Base-by-base conservation (phyloP, 1,139 yeast genomes). In the Meyerozyma carpophila region DNA sequence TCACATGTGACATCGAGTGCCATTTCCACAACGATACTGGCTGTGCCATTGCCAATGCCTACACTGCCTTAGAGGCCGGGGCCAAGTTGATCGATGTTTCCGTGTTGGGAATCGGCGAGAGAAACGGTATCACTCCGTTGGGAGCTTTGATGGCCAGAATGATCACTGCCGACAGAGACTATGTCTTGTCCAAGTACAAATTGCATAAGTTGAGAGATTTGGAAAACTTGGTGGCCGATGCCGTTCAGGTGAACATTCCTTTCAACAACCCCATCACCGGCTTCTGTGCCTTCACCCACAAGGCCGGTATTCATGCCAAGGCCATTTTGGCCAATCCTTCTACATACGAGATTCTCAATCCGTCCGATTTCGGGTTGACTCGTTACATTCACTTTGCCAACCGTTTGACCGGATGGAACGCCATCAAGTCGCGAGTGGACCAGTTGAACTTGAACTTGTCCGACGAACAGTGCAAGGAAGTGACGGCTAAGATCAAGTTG, bases 11-110 rank as follows among this genome's bases (percentile, higher is more conserved):
- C 51, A 77, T 77, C 50, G 82, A 77, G 58, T 74, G 81, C 48
- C 82, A 77, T 58, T 77, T 77, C 73, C 82, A 77, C 59, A 76
- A 77, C 57, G 82, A 77, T 58, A 77, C 82, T 27, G 82, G 82
- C 25, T 77, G 82, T 62, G 81, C 82, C 41, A 75, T 77, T 58
- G 82, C 82, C 40, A 77, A 77, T 53, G 82, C 82, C 20, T 77
- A 77, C 61, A 75, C 82, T 29, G 82, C 82, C 2, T 66, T 77
- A 52, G 82, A 77, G 60, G 82, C 79, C n/a, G 82, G 82, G 49
- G 82, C 82, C 45, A 73, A 72, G 57, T 71, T 69, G 54, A 75
- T 77, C 43, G 82, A 77, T 56, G 79, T 77, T 7, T 75, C 79
- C 27, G 81, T 77, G 29, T 68, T 77, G 58, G 82, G 82, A 43